Base-by-base conservation (phyloP, 108 stramenopile genomes). In the Schizochytrium sp. region DNA sequence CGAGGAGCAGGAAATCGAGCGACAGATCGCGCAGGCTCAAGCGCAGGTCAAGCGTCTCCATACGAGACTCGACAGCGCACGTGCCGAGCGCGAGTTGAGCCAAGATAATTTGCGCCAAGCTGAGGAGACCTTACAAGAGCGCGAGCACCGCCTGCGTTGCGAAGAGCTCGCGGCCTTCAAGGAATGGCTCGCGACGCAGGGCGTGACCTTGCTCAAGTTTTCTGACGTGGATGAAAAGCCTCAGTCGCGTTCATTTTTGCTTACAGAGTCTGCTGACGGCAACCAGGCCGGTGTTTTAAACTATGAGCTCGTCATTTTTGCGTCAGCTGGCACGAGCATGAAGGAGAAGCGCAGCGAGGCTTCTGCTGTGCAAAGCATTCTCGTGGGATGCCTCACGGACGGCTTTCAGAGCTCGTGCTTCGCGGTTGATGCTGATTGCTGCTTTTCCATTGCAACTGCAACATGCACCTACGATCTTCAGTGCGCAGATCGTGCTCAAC, bases 91-190 rank as follows among this genome's bases (percentile, higher is more conserved):
- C 76, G 48, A 83, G 51, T 53, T 53, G n/a, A 83, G 76, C 23
- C 76, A 83, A 23, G 51, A 83, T 6, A 83, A 18, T 83, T 16
- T 83, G 48, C 19, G 28, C 3, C 45, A 53, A 8, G 76, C 51
- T 47, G 76, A 53, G 76, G 19, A 83, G 51, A 83, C 44, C 43
- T 23, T 83, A 1, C 18, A 53, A 16, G 76, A 83, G 51, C 45
- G 51, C 12, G 76, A 83, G 51, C 76, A 34, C 45, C 45, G 51
- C 12, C 51, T 83, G 6, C 76, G 45, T 12, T 83, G 45, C 76
- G 76, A 83, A 6, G 76, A 83, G 76, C 6, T 53, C 10, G 76
- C 45, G 76, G 76, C 76, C 48, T 83, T 83, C 23, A 83, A 83
- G 51, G 43, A 83, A 23, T 53, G 45, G 45, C 76, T 83, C 51